These are phyloP conservation scores for Tieghemiomyces parasiticus DNA, from an alignment of 192 early-diverging fungal genomes.

Conservation along the genomic window DNA sequence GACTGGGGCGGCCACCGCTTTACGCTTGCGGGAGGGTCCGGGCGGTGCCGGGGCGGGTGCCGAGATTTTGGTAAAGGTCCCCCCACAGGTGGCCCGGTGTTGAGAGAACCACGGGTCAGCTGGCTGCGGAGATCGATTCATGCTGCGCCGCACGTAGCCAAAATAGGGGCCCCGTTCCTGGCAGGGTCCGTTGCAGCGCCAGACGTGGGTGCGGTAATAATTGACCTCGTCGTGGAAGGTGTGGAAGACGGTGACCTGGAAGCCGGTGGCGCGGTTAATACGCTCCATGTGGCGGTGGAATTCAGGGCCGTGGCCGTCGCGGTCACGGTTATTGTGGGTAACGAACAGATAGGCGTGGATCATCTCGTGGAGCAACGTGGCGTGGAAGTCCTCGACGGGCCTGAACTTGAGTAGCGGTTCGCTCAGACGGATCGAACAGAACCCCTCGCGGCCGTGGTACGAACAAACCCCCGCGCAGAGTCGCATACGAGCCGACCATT, in stretches of 20 bases:
- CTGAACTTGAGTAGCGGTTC: slow-evolving; percentile 53
- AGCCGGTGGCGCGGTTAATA: slow-evolving; percentile 32
- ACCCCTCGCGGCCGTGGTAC: slow-evolving; percentile 24
- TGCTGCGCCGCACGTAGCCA: slow-evolving; percentile 37
- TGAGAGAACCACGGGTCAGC: slow-evolving; percentile 46
- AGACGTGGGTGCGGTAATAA: slow-evolving; percentile 45
- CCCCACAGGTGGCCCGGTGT: slow-evolving; percentile 48
- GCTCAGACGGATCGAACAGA: slow-evolving; percentile 34
- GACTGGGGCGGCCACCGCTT: too few relatives aligned
- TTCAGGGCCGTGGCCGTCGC: slow-evolving; percentile 44
- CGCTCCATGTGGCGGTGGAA: slow-evolving; percentile 34
- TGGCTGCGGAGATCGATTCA: slow-evolving; percentile 53
- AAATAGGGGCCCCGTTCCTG: slow-evolving; percentile 36
- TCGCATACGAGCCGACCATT: slow-evolving; percentile 40
- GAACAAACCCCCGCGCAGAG: slow-evolving; percentile 43
- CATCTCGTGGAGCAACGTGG: slow-evolving; percentile 55
- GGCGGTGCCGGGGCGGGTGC: too few relatives aligned
- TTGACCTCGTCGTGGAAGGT: slow-evolving; percentile 51
- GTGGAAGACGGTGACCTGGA: slow-evolving; percentile 48
- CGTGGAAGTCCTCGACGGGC: slow-evolving; percentile 36
- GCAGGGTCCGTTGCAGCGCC: slow-evolving; percentile 47
- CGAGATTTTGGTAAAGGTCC: slow-evolving; percentile 41
- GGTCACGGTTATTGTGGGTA: slow-evolving; percentile 31
- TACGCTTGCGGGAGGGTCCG: too few relatives aligned
- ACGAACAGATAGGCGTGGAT: slow-evolving; percentile 54